Conservation (phyloP, 1,139 yeast species). For the Arxiozyma slooffiae region DNA sequence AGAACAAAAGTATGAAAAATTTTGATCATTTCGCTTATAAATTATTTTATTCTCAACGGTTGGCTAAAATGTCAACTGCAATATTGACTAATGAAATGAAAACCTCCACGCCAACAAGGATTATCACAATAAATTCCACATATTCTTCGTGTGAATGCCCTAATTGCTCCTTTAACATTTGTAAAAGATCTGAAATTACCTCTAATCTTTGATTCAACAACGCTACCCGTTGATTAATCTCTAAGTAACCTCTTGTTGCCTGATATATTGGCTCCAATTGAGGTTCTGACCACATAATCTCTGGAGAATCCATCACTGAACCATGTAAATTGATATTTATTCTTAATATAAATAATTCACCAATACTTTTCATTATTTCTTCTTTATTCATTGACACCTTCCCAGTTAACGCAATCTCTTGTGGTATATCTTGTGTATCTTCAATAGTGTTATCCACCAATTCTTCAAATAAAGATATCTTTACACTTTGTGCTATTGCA, state of each 20-base stretch:
- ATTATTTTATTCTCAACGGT: slow-evolving; percentile 2
- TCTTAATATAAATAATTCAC: slow-evolving; percentile 83
- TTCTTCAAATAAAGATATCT: slow-evolving; percentile 89
- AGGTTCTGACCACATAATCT: slow-evolving; percentile 98
- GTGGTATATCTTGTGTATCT: slow-evolving; percentile 94
- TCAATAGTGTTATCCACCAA: slow-evolving; percentile 91
- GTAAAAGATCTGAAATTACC: slow-evolving; percentile 83
- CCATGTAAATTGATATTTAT: slow-evolving; percentile 91
- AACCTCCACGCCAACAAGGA: slow-evolving; percentile 88
- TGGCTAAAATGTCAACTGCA: slow-evolving; percentile 36
- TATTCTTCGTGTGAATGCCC: slow-evolving; percentile 91
- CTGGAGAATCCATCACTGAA: slow-evolving; percentile 90
- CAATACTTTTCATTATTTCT: slow-evolving; percentile 92
- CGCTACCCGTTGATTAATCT: slow-evolving; percentile 86
- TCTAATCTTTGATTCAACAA: slow-evolving; percentile 83
- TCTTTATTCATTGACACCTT: slow-evolving; percentile 89
- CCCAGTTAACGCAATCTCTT: slow-evolving; percentile 87
- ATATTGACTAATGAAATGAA: slow-evolving; percentile 76
- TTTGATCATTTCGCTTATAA: not conserved
- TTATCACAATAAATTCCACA: slow-evolving; percentile 82
- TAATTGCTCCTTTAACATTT: slow-evolving; percentile 92
- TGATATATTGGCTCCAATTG: slow-evolving; percentile 94
- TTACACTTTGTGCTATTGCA: slow-evolving; percentile 87
- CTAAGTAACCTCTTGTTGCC: slow-evolving; percentile 89
- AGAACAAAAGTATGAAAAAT: too few species aligned